Percentiles rank a stretch among this genome's conserved stretches.
Conservation (phyloP, 2,329 filamentous ascomycete species). For the Colletotrichum lentis region DNA sequence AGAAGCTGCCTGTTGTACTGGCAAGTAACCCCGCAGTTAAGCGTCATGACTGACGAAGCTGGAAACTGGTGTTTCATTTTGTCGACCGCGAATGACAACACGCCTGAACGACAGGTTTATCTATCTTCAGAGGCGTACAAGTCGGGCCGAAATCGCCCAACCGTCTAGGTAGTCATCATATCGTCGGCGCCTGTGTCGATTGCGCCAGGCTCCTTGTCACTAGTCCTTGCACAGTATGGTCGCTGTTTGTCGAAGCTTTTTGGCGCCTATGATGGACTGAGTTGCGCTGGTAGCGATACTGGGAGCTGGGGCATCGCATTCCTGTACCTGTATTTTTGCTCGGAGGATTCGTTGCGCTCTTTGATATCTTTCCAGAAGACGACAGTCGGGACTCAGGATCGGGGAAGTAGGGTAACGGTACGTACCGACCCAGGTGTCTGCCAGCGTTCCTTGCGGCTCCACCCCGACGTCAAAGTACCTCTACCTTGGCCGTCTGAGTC, state of each 20-base stretch:
- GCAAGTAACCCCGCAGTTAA: not conserved
- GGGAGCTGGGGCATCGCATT: not conserved
- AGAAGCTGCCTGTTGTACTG: slow-evolving; percentile 2
- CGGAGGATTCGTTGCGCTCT: not conserved
- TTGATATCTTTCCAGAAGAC: not conserved
- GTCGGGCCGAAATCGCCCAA: not conserved
- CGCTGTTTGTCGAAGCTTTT: slow-evolving; percentile 16
- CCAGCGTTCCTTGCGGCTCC: slow-evolving; percentile 34
- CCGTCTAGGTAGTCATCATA: too few species aligned
- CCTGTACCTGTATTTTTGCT: not conserved
- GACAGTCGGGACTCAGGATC: not conserved
- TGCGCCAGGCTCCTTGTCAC: slow-evolving; percentile 8
- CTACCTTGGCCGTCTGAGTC: not conserved
- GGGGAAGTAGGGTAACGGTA: slow-evolving; percentile 6
- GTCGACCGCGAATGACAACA: not conserved
- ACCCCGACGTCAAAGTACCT: slow-evolving; percentile 11
- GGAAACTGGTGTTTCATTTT: not conserved
- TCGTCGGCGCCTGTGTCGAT: not conserved
- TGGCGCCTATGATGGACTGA: not conserved
- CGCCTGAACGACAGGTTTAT: not conserved
- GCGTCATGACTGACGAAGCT: not conserved
- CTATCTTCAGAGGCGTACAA: slow-evolving; percentile 4
- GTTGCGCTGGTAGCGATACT: slow-evolving; percentile 1
- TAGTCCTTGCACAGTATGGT: slow-evolving; percentile 13
- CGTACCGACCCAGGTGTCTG: slow-evolving; percentile 16